Base-by-base conservation (phyloP, 2,329 filamentous ascomycete genomes). In the Colletotrichum magnum region DNA sequence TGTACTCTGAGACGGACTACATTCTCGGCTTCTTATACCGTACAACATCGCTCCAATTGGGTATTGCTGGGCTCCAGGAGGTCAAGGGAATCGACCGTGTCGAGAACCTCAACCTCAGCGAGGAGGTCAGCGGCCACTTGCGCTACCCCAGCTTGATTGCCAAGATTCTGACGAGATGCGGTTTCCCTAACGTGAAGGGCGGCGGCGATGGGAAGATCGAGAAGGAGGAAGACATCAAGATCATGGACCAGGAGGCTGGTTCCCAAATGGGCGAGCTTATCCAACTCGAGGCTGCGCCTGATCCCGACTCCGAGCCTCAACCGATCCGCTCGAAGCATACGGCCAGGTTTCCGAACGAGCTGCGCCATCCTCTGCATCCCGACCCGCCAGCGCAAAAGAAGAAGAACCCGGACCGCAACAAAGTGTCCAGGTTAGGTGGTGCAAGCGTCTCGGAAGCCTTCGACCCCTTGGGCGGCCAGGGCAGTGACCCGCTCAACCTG, bases 21-120 rank as follows among this genome's bases (percentile, higher is more conserved):
- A 90, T 98, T 39, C 89, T 98, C 1, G 94, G 90, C 1, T 95
- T 97, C 77, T 84, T 97, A 18, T 97, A 98, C 78, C 90, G 95
- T 52, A 92, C 94, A 2, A 94, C 93, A 48, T 94, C 91, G 68
- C 88, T 97, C 32, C 92, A 96, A 72, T 87, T 93, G 48, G 95
- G 95, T 4, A 89, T 97, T 50, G 94, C 94, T 0, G 95, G 95
- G 0, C 83, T 98, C 1, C 93, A 97, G 77, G 86, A 89, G 39
- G 88, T 97, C 26, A 75, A 89, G 66, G 87, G 86, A 9, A 88
- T 95, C 16, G 86, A 88, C 5, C 92, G 92, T 2, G 86, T 96
- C 76, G 79, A 85, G 70, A 89, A 89, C 70, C 74, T 89, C 16
- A 79, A 89, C 65, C 78, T 89, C 26, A 88, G 84, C 70, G 81